phyloP scores from a whole-genome alignment of 2,329 filamentous ascomycete species.

The Aspergillus phoenicis region DNA sequence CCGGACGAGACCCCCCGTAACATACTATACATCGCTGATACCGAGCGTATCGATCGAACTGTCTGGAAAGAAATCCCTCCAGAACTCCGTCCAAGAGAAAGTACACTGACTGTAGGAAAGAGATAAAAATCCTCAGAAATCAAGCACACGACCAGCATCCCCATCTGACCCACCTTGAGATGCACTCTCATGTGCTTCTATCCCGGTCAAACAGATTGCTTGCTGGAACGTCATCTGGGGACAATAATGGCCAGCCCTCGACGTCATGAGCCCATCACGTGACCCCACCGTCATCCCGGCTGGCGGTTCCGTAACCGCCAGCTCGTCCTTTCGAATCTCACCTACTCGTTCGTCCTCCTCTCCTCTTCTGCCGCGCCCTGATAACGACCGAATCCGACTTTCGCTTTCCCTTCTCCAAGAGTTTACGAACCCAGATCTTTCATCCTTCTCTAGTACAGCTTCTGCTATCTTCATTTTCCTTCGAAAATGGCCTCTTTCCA shows the following conservation, averaged over 20 bases:
- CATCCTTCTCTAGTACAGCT: constrained; percentile 7
- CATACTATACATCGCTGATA: no score
- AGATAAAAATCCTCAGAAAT: not conserved
- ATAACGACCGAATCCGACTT: constrained; percentile 14
- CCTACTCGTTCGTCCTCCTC: constrained; percentile 1
- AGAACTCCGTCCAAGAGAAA: not conserved
- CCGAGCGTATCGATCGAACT: no score
- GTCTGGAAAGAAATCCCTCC: not conserved
- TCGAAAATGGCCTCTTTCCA: constrained; percentile 54
- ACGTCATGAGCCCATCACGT: constrained; percentile 27
- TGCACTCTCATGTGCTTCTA: no score
- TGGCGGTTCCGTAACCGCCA: constrained; percentile 18
- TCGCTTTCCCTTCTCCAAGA: constrained; percentile 1
- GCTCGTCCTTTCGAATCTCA: constrained; percentile 22
- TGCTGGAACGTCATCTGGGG: not conserved
- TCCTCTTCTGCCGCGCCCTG: constrained; percentile 5
- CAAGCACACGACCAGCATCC: not conserved
- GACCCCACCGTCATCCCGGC: constrained; percentile 22
- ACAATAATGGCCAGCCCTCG: constrained; percentile 1
- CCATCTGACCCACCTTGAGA: not conserved
- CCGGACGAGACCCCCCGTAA: no score
- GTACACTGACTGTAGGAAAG: no score
- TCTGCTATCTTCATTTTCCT: constrained; percentile 1
- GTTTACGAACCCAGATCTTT: not conserved
- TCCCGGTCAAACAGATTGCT: no score